Evolutionary conservation across 2,329 filamentous ascomycete species (phyloP).

Genomic region (Pseudocercospora fuligena): DNA sequence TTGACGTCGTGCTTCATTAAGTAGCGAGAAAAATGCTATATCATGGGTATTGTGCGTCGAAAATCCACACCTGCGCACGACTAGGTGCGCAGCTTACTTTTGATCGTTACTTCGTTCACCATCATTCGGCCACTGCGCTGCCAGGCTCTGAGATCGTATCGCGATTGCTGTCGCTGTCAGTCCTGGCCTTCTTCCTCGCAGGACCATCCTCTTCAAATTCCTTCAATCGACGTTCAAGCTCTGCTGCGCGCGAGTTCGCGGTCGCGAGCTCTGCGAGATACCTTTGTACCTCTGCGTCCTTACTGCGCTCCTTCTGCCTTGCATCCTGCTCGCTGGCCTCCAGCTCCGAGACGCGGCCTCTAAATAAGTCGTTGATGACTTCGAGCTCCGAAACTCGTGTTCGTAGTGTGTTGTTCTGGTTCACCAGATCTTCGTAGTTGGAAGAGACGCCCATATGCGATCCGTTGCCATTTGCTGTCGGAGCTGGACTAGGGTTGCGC

Average conservation of each 20-base stretch:
- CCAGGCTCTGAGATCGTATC: conserved; percentile 13
- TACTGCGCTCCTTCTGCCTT: conserved; percentile 63
- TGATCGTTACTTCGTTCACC: conserved; percentile 21
- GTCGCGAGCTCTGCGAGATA: conserved; percentile 65
- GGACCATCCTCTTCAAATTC: conserved; percentile 29
- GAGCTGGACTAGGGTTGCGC: conserved; percentile 63
- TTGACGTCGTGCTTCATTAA: background rate
- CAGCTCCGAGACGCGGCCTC: conserved; percentile 70
- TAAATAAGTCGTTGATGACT: conserved; percentile 79
- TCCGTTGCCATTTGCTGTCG: conserved; percentile 64
- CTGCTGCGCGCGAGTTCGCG: conserved; percentile 24
- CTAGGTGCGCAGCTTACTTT: conserved; percentile 16
- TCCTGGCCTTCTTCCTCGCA: conserved; percentile 28
- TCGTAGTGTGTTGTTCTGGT: conserved; percentile 84
- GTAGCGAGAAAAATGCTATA: background rate
- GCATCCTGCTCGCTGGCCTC: conserved; percentile 76
- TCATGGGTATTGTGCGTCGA: conserved; percentile 8
- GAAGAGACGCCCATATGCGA: conserved; percentile 9
- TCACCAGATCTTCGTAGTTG: conserved; percentile 73
- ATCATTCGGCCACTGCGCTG: conserved; percentile 16
- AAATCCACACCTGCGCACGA: background rate
- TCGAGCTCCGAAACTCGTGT: conserved; percentile 95
- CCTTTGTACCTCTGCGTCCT: conserved; percentile 61
- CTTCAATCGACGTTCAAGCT: conserved; percentile 27
- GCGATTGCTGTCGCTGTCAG: conserved; percentile 19